phyloP scores from a whole-genome alignment of 208 protist genomes.

The Trypanosoma avium region DNA sequence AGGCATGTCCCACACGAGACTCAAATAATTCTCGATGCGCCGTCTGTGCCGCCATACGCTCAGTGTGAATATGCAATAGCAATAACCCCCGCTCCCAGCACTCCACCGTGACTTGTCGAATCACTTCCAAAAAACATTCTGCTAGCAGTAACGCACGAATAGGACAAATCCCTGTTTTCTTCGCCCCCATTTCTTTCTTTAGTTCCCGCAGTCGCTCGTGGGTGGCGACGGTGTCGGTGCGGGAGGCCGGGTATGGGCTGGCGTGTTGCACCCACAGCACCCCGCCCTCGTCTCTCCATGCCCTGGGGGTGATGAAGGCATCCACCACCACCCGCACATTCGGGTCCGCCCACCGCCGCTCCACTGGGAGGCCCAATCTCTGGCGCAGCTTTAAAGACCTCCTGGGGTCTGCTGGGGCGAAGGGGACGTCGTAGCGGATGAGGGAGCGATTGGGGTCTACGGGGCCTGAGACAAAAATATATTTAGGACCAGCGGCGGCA shows the following conservation, averaged over 20 bases:
- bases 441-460: conserved; percentile 50
- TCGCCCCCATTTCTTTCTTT: conserved; percentile 35
- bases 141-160: conserved; percentile 75
- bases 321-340: conserved; percentile 86
- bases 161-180: conserved; percentile 70
- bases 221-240: conserved; percentile 73
- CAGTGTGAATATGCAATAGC: conserved; percentile 75
- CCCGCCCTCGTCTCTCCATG: conserved; percentile 56
- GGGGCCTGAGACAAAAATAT: conserved; percentile 72
- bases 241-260: conserved; percentile 57
- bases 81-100: conserved; percentile 85
- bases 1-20: conserved; percentile 82
- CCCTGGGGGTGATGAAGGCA: conserved; percentile 78
- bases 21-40: conserved; percentile 83
- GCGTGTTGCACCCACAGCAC: conserved; percentile 87
- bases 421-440: conserved; percentile 82
- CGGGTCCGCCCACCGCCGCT: conserved; percentile 44
- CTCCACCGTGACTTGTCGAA: conserved; percentile 82
- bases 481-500: conserved; percentile 13
- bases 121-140: conserved; percentile 87
- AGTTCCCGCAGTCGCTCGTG: conserved; percentile 46
- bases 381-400: conserved; percentile 58
- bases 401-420: conserved; percentile 58
- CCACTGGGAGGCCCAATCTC: conserved; percentile 38
- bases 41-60: conserved; percentile 73